phyloP scores from a whole-genome alignment of 1,284 basidiomycete genomes.

The Mrakiaceae sp. region DNA sequence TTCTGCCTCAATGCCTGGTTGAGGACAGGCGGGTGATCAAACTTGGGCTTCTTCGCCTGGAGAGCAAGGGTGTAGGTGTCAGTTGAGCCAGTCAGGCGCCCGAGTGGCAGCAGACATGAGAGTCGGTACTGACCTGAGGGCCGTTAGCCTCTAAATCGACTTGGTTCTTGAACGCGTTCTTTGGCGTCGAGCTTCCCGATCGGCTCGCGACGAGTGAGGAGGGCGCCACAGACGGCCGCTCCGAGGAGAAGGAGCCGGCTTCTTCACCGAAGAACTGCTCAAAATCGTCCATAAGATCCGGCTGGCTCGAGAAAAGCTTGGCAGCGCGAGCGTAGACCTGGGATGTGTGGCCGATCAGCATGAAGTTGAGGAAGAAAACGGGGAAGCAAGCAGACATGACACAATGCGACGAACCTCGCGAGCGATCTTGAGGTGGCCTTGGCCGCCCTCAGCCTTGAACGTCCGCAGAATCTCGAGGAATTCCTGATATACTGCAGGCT shows the following conservation, averaged over 20 bases:
- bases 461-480: slow-evolving; percentile 97
- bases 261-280: slow-evolving; percentile 64
- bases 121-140: slow-evolving; percentile 7
- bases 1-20: slow-evolving; percentile 13
- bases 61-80: slow-evolving; percentile 14
- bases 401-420: not conserved
- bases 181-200: slow-evolving; percentile 31
- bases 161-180: slow-evolving; percentile 43
- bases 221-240: slow-evolving; percentile 7
- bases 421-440: slow-evolving; percentile 70
- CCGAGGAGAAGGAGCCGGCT: slow-evolving; percentile 17
- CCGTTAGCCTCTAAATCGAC: slow-evolving; percentile 15
- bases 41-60: slow-evolving; percentile 28
- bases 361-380: not conserved
- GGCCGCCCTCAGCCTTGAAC: slow-evolving; percentile 87
- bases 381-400: slow-evolving; percentile 14
- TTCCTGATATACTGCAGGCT: slow-evolving; percentile 92
- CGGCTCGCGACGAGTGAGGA: not conserved
- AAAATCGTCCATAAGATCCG: slow-evolving; percentile 89
- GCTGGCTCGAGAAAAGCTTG: slow-evolving; percentile 79
- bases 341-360: too few species aligned
- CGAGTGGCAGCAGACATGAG: slow-evolving; percentile 19
- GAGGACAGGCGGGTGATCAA: slow-evolving; percentile 21
- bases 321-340: slow-evolving; percentile 91
- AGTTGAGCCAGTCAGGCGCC: slow-evolving; percentile 19